Base-by-base conservation (phyloP, 768 basidiomycete species). In the Pleurotus ostreatus region DNA sequence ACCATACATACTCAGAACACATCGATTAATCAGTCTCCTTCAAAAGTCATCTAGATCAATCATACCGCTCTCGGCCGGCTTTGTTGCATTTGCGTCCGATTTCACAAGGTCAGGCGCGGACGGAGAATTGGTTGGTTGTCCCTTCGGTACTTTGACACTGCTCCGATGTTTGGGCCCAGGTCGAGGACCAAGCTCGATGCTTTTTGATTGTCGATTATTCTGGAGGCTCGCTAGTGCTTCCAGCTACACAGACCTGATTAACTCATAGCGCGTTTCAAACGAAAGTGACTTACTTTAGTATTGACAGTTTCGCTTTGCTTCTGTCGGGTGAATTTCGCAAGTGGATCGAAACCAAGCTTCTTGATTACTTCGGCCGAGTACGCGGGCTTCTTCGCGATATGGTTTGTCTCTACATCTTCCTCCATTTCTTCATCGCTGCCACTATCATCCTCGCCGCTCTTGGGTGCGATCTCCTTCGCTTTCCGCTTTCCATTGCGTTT, bases 281-380 rank as follows among this genome's bases (percentile, higher is more conserved):
- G 15, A 34, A 8, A 1, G 30, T 20, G 41, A 54, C 72, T 23
- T 41, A 88, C 89, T 80, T 91, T 88, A 57, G 78, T 77, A 66
- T 81, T 67, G 9, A 70, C 72, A 7, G 68, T 63, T 46, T 78
- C 71, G 37, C 73, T 71, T 20, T 60, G 61, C 56, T 73, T 74
- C 40, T 71, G 70, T 40, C 74, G 77, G 1, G 83, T 82, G 43
- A 72, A 68, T 63, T 83, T 85, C 6, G 75, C 64, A 2, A 83
- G 81, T 22, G 92, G 92, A 69, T 94, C 89, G 57, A 93, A 94
- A 1, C 92, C 92, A 2, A 94, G 74, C 4, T 79, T 74, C 63
- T 85, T 85, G 63, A 94, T 82, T 20, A 88, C 68, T 49, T 74
- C 74, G 0, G 86, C 83, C 39, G 85, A 84, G 66, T 87, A 93